Evolutionary conservation across 768 basidiomycete species (phyloP), one percentile per base, ranked within the genome.

Genomic region (Podaxis pistillaris): DNA sequence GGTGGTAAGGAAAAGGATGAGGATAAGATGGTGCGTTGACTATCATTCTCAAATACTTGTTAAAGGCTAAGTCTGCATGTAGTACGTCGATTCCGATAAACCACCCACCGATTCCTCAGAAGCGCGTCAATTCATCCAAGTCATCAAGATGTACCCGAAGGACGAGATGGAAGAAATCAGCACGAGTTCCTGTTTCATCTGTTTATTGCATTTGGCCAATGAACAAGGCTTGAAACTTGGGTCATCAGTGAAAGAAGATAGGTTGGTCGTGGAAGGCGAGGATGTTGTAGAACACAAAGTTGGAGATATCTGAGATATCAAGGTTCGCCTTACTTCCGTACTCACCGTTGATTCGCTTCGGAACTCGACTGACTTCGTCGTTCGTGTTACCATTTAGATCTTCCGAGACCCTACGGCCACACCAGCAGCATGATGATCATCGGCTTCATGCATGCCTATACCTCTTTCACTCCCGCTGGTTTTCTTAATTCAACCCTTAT

Each of bases 141-240:
- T 98, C 65, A 92, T 98, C 67, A 82, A 77, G 56, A 86, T 90
- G 5, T 98, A 98, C 73, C 94, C 96, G 0, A 77, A 78, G 63
- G 96, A 98, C 47, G 98, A 96, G 79, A 91, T 98, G 90, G 90
- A 90, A 44, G 97, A 99, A 66, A 97, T 98, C 71, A 97, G 95
- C 73, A 98, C 97, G 15, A 96, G 94, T 66, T 98, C 96, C 86
- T 98, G 96, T 73, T 99, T 98, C 79, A 99, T 98, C 73, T 98
- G 97, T 70, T 79, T 98, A 26, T 78, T 99, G 17, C 97, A 98
- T 78, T 77, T 98, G 49, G 96, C 96, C 17, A 98, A 99, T 72
- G 97, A 98, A 76, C 91, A 94, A 69, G 97, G 96, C 1, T 80
- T 98, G 54, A 91, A 90, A 71, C 83, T 99, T 38, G 90, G 85